Percentiles rank a stretch among this genome's conserved stretches.
These are phyloP conservation scores for Isatis lusitanica DNA, from an alignment of 441 rosid species.

Conservation along the genomic window DNA sequence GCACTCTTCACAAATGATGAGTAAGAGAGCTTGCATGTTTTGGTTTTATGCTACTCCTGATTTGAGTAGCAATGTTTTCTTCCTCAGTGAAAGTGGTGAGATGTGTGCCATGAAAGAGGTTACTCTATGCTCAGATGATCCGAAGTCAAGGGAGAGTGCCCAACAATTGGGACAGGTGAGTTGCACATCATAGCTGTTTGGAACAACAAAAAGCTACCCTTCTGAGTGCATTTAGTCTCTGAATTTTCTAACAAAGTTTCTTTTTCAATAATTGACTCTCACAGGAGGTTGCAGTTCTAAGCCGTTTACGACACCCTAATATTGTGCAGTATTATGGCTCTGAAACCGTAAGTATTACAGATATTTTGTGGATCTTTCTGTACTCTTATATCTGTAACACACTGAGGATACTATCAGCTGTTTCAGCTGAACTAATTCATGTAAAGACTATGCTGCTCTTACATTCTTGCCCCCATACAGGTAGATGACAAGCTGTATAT, in stretches of 20 bases:
- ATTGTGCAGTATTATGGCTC: constrained; percentile 97
- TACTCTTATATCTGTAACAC: neutral
- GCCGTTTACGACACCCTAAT: constrained; percentile 81
- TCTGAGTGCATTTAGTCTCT: constrained; percentile 4
- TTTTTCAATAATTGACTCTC: constrained; percentile 21
- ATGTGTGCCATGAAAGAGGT: constrained; percentile 99
- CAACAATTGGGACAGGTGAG: constrained; percentile 77
- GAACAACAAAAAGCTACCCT: neutral
- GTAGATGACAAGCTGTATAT: constrained; percentile 83
- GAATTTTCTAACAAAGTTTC: constrained; percentile 4
- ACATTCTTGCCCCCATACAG: constrained; percentile 44
- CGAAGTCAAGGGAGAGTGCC: constrained; percentile 79
- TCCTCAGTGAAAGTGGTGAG: constrained; percentile 77
- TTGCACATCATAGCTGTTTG: constrained; percentile 9
- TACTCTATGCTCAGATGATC: constrained; percentile 77
- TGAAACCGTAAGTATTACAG: constrained; percentile 62
- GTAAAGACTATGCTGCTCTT: neutral
- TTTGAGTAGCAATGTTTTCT: constrained; percentile 22
- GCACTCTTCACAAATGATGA: neutral
- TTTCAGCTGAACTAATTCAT: constrained; percentile 8
- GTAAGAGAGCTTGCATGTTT: neutral
- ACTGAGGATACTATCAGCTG: neutral
- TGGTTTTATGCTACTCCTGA: constrained; percentile 20
- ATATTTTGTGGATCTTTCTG: constrained; percentile 1
- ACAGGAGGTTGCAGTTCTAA: constrained; percentile 75